Evolutionary conservation across 768 basidiomycete genomes (phyloP).

Genomic region (Serendipita sp.): DNA sequence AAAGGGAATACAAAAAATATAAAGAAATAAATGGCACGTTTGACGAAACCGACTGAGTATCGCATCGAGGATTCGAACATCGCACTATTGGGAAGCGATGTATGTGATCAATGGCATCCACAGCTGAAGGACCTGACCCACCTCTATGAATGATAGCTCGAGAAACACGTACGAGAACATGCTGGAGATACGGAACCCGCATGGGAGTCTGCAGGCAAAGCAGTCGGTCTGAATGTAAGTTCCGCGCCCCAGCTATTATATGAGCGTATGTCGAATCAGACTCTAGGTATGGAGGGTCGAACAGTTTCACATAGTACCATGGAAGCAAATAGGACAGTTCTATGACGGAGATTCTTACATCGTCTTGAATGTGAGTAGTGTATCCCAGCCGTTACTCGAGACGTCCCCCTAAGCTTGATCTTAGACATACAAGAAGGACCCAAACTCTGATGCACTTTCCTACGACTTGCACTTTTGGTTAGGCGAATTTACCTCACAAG

Average conservation of each 20-base stretch:
- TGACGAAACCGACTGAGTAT: conserved; percentile 34
- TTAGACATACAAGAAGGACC: conserved; percentile 42
- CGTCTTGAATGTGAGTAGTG: conserved; percentile 34
- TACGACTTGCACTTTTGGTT: conserved; percentile 55
- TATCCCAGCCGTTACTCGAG: neutral
- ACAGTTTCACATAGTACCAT: conserved; percentile 36
- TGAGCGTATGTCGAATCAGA: no score
- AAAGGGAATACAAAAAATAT: neutral
- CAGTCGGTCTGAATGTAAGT: conserved; percentile 24
- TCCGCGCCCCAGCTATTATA: no score
- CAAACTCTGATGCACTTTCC: conserved; percentile 29
- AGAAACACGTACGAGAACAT: conserved; percentile 38
- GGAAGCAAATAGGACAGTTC: conserved; percentile 38
- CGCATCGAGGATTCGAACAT: conserved; percentile 49
- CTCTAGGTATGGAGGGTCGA: conserved; percentile 38
- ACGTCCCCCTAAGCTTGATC: neutral
- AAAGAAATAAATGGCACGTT: conserved; percentile 22
- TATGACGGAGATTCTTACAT: conserved; percentile 54
- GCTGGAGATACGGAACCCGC: conserved; percentile 34
- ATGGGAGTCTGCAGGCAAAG: conserved; percentile 32
- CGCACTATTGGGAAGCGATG: conserved; percentile 45
- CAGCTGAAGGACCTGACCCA: no score
- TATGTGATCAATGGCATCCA: conserved; percentile 17
- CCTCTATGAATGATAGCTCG: conserved; percentile 24
- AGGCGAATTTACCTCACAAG: conserved; percentile 39